Conservation (phyloP, 805 yeast species). For the Metschnikowia baotianmanensis region DNA sequence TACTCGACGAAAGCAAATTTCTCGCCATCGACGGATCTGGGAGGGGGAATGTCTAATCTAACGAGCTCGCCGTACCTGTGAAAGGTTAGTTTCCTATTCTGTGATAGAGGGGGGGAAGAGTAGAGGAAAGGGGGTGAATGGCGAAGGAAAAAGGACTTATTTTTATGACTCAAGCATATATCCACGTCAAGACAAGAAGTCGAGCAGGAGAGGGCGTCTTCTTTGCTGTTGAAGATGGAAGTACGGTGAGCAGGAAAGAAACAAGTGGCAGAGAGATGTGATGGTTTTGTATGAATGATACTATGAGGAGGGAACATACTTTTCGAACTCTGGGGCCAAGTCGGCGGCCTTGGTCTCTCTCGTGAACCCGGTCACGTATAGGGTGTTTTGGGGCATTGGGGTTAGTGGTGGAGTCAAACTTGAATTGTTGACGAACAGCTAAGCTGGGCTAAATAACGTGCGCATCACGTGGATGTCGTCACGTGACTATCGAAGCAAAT, state of each 20-base stretch:
- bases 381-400: constrained; percentile 44
- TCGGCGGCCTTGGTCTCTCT: constrained; percentile 54
- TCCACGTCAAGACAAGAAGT: too few relatives aligned
- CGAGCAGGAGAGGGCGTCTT: neutral
- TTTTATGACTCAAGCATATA: too few relatives aligned
- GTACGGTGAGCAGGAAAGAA: constrained; percentile 1
- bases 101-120: constrained; percentile 4
- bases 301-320: constrained; percentile 41
- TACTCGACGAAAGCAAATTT: constrained; percentile 66
- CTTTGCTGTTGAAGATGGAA: neutral
- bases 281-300: neutral
- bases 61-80: constrained; percentile 54
- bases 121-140: neutral
- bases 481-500: neutral
- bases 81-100: constrained; percentile 12
- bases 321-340: constrained; percentile 58
- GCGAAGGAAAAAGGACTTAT: constrained; percentile 5
- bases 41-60: constrained; percentile 62
- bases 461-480: neutral
- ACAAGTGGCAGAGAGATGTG: constrained; percentile 5
- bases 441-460: neutral
- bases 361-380: constrained; percentile 58
- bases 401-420: neutral
- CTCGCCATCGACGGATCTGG: constrained; percentile 55
- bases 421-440: neutral